Evolutionary conservation across 306 rosid genomes (phyloP), one percentile per base, ranked within the genome.

Genomic region (Dryas drummondii): DNA sequence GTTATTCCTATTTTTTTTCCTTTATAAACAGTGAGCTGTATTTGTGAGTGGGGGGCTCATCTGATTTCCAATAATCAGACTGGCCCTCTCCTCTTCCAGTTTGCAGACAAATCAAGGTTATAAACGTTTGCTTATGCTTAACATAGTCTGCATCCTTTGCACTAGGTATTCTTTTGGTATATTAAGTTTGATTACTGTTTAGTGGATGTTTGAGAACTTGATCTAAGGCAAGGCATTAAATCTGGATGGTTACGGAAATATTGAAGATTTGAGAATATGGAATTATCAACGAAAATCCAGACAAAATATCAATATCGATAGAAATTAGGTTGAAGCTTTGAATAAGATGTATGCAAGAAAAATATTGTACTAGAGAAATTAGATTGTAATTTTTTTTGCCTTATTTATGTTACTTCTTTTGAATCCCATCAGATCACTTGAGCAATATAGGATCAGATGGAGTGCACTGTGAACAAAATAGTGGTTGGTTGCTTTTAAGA

Each of bases 11-110:
- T 64, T 58, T 64, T 58, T 50, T 47, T 59, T 41, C 63, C 9
- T 14, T n/a, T 65, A 65, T 65, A 45, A 65, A 47, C 51, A 42
- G 13, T 48, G 53, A 80, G 69, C 44, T 70, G 45, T 64, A 14
- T 48, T 32, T 55, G 54, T 47, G 49, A 26, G 37, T 40, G 66
- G 58, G 58, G 65, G 62, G 45, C 54, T 53, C 26, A 63, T 62
- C 47, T 61, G 52, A 75, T 70, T 32, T 37, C 64, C 64, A 54
- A 37, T 79, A n/a, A 56, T 76, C 54, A 19, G 16, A 42, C 26
- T 54, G 72, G 22, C 27, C 49, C 42, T 47, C 48, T 4, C 16
- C 53, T 17, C 68, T 26, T 59, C 76, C 65, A 46, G 52, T 72
- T 15, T 72, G 27, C 66, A 0, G 37, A 45, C 15, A 59, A 72